phyloP scores from a whole-genome alignment of 2,329 filamentous ascomycete species.

The Lojkania enalia region DNA sequence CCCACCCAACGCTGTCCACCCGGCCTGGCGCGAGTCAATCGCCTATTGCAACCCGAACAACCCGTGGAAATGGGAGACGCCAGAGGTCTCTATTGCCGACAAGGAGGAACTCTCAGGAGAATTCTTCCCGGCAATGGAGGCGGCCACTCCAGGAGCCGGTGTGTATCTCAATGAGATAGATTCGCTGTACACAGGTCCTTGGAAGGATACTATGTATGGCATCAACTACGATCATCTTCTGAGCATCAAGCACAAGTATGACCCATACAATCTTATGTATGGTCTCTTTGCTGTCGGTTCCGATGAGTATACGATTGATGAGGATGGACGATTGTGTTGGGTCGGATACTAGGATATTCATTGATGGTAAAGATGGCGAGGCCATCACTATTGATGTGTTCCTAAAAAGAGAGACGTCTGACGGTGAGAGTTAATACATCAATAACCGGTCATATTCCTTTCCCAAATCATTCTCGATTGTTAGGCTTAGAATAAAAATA shows the following conservation, averaged over 20 bases:
- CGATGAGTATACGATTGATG: not conserved
- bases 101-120: not conserved
- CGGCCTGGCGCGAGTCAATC: constrained; percentile 9
- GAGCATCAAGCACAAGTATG: not conserved
- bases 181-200: not conserved
- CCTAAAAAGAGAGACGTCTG: too few species aligned
- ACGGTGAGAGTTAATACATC: too few species aligned
- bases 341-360: too few species aligned
- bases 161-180: not conserved
- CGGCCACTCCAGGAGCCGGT: not conserved
- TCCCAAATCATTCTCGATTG: too few species aligned
- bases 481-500: too few species aligned
- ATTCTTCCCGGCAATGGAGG: constrained; percentile 1
- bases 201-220: not conserved
- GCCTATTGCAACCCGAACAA: constrained; percentile 5
- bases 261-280: not conserved
- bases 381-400: too few species aligned
- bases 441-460: too few species aligned
- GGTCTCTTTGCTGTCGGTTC: not conserved
- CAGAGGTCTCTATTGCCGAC: not conserved
- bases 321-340: not conserved
- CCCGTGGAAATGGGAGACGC: constrained; percentile 1
- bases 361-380: too few species aligned
- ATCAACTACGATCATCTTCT: not conserved
- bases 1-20: constrained; percentile 4